phyloP scores from a whole-genome alignment of 768 basidiomycete genomes.

The Ramaria sp. region DNA sequence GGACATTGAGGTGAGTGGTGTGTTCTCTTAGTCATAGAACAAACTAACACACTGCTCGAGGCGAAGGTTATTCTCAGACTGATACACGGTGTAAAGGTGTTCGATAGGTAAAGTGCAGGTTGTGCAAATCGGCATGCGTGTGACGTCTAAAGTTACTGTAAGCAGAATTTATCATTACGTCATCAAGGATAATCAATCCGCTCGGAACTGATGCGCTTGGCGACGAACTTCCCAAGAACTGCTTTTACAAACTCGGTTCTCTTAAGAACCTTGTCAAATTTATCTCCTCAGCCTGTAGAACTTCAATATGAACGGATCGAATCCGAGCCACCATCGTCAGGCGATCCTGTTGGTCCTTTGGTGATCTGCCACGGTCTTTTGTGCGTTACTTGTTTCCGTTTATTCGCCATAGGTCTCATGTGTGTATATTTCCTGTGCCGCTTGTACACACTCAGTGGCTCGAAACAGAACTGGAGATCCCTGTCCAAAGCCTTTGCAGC shows the following conservation, averaged over 20 bases:
- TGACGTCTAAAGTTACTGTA: not conserved
- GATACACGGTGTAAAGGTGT: slow-evolving; percentile 74
- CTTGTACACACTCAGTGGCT: slow-evolving; percentile 41
- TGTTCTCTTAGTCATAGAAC: not conserved
- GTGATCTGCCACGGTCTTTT: slow-evolving; percentile 58
- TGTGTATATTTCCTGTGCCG: too few species aligned
- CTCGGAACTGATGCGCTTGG: too few species aligned
- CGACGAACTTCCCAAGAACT: too few species aligned
- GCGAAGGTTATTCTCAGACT: slow-evolving; percentile 65
- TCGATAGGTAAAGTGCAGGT: slow-evolving; percentile 55
- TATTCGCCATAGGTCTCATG: too few species aligned
- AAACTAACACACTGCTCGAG: slow-evolving; percentile 74
- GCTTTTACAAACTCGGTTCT: too few species aligned
- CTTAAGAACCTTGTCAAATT: not conserved
- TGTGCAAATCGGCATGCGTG: slow-evolving; percentile 69
- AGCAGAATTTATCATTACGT: not conserved
- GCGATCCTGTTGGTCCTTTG: slow-evolving; percentile 22
- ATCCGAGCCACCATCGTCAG: not conserved
- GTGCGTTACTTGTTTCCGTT: slow-evolving; percentile 23
- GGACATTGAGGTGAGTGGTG: not conserved
- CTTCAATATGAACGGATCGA: slow-evolving; percentile 4
- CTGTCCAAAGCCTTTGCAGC: slow-evolving; percentile 66
- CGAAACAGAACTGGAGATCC: slow-evolving; percentile 83
- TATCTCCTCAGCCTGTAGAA: not conserved
- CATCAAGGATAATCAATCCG: too few species aligned